phyloP scores from a whole-genome alignment of 306 rosid genomes.

The Nissolia schottii region DNA sequence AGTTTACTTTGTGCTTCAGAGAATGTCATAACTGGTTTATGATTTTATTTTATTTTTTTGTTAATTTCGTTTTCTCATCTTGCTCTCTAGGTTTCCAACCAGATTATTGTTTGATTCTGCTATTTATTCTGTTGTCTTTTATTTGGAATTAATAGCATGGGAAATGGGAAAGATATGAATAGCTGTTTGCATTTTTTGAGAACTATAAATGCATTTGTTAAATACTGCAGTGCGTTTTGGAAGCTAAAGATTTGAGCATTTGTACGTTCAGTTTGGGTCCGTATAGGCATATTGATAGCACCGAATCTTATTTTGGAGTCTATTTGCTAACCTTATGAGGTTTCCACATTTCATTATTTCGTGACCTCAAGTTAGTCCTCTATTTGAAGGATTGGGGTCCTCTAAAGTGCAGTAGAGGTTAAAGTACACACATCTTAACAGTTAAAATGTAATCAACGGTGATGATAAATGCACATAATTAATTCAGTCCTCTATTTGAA shows the following conservation, averaged over 20 bases:
- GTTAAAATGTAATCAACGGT: too few species aligned
- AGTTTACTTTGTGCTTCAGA: background rate
- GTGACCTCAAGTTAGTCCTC: background rate
- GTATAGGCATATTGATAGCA: background rate
- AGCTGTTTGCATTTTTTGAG: background rate
- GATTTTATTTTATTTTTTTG: background rate
- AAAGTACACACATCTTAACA: too few species aligned
- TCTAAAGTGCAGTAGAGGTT: too few species aligned
- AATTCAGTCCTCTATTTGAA: background rate
- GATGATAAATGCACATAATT: background rate
- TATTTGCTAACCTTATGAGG: background rate
- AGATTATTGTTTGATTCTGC: background rate
- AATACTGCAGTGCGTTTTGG: background rate
- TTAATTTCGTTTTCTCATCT: background rate
- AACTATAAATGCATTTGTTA: conserved; percentile 3
- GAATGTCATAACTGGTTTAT: background rate
- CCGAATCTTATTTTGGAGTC: background rate
- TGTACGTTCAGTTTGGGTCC: background rate
- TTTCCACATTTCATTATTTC: background rate
- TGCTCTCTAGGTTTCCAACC: background rate
- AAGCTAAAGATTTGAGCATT: background rate
- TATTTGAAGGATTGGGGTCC: too few species aligned
- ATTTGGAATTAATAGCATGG: background rate
- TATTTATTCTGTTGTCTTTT: background rate
- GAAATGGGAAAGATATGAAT: background rate